Evolutionary conservation across 306 rosid species (phyloP), one percentile per base, ranked within the genome.

Genomic region (Pueraria montana): DNA sequence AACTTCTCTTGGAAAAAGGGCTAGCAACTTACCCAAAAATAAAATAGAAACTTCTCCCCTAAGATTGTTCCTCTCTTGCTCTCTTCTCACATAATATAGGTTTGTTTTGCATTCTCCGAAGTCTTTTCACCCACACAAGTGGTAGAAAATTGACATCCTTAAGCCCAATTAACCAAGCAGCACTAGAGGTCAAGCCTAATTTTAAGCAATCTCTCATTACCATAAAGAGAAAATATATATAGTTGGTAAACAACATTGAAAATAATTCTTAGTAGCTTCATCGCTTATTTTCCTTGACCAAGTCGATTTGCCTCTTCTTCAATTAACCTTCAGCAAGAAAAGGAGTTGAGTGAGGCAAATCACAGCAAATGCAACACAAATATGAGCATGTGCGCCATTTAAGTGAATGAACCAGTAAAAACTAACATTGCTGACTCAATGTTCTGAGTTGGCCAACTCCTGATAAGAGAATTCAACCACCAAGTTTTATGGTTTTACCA

Each of bases 401-500:
- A 42, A 58, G 71, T n/a, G 80, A 26, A 61, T 49, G 63, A 82
- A 82, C 81, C 49, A 67, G 66, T 72, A 76, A 68, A 75, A 78
- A 21, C 78, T 48, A 70, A 59, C 80, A 53, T 13, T 46, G 27
- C 78, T 78, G 79, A 83, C 82, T 81, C 30, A 72, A 73, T n/a
- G 11, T 18, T 36, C 32, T 64, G 68, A 80, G 92, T 89, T 73
- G 91, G 94, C 90, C 90, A 90, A 90, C 92, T 79, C 81, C 88
- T 83, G 0, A 34, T 20, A 40, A 68, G 80, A 72, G 72, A 52
- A 49, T 55, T 56, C 58, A 82, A 81, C 89, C 78, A 81, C 83
- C 61, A 52, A 75, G 62, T 36, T 11, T 20, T 20, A 14, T 79
- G n/a, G 82, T 23, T 53, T 66, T 46, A 52, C 24, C 38, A 30